Evolutionary conservation across 2,329 filamentous ascomycete species (phyloP), one percentile per base, ranked within the genome.

Genomic region (Tolypocladium tundrense): DNA sequence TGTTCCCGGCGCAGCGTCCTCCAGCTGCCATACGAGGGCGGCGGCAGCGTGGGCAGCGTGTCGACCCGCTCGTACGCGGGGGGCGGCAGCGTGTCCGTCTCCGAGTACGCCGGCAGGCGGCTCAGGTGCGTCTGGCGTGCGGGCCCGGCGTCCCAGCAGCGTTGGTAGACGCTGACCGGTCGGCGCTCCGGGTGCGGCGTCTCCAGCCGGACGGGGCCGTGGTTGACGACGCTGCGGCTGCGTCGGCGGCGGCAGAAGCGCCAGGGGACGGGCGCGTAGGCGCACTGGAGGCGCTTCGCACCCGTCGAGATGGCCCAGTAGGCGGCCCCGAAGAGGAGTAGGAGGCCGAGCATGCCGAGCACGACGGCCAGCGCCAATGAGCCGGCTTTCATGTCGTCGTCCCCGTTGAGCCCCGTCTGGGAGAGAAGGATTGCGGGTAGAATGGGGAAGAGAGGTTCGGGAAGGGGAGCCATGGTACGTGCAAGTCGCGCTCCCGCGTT

Each of bases 11-110:
- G 3, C 39, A 9, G n/a, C 19, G 40, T 19, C 48, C 54, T 40
- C 48, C 48, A 54, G 21, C 45, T 48, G 3, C 53, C 41, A 24
- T 58, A 58, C 21, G 57, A 50, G 27, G 57, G 57, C 31, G 57
- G 57, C 21, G 54, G 57, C 54, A 24, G 4, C 48, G 6, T 10
- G 31, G 54, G 57, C 16, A 8, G 13, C 19, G 7, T 14, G 13
- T 16, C 31, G 6, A 19, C 6, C 16, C 3, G 21, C 27, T 48
- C 50, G 40, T 48, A 39, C 27, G 37, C n/a, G 19, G 39, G 50
- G 2, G 37, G 16, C 39, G 3, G 24, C 14, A 13, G 39, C 27
- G 14, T 10, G 24, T 33, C 27, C 27, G 27, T 19, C 27, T 9
- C 45, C 16, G 27, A 4, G 27, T 7, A 8, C 14, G 45, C 1